Conservation (phyloP, 306 rosid species). For the Cyamopsis tetragonoloba region DNA sequence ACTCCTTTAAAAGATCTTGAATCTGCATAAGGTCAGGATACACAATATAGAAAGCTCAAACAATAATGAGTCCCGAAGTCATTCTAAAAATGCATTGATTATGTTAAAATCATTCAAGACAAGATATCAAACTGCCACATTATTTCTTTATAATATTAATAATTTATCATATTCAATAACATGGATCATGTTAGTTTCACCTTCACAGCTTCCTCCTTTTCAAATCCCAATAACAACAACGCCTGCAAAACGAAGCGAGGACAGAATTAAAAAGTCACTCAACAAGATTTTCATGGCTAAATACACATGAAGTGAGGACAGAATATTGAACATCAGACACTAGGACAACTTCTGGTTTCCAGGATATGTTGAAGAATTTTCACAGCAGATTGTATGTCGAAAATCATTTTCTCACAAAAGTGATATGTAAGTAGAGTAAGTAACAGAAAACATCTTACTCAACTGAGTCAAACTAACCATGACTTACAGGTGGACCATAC, state of each 20-base stretch:
- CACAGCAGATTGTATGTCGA: background rate
- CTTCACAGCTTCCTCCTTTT: constrained; percentile 63
- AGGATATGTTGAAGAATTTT: background rate
- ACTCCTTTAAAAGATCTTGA: constrained; percentile 66
- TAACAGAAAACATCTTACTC: background rate
- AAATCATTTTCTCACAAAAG: background rate
- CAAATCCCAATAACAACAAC: constrained; percentile 74
- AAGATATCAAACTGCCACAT: background rate
- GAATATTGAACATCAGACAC: background rate
- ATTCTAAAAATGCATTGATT: background rate
- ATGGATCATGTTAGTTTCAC: constrained; percentile 35
- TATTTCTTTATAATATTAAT: background rate
- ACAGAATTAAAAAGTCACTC: background rate
- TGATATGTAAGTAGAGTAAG: background rate
- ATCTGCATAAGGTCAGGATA: constrained; percentile 53
- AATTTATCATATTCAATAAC: constrained; percentile 13
- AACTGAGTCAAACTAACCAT: constrained; percentile 64
- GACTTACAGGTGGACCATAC: constrained; percentile 98
- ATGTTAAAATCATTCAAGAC: background rate
- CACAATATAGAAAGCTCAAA: constrained; percentile 19
- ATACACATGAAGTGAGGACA: background rate
- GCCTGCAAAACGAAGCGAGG: constrained; percentile 56
- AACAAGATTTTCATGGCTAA: background rate
- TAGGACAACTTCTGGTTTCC: background rate
- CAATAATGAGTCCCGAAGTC: constrained; percentile 7